Percentiles rank a stretch among this genome's conserved stretches.
Conservation (phyloP, 83 land plant genomes). For the Picea abies region DNA sequence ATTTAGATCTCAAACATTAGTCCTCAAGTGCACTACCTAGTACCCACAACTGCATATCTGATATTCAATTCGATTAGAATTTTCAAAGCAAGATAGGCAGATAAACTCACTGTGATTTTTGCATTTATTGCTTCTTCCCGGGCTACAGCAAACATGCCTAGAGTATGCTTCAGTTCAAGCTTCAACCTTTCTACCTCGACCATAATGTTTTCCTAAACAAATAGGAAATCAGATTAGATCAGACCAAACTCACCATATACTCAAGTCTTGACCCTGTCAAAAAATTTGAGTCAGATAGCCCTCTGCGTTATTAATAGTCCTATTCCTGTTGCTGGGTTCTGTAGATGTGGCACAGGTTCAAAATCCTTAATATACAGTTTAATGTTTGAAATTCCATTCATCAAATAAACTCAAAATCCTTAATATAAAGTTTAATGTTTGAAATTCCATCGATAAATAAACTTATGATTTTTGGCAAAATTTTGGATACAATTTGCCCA, state of each 20-base stretch:
- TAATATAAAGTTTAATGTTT: too few relatives aligned
- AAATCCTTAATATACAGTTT: too few relatives aligned
- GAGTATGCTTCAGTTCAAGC: conserved; percentile 31
- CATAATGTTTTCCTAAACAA: conserved; percentile 17
- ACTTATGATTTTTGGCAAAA: too few relatives aligned
- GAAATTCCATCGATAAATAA: too few relatives aligned
- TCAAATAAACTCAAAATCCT: too few relatives aligned
- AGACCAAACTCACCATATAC: neutral
- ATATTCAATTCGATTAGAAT: neutral
- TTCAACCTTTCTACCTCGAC: conserved; percentile 24
- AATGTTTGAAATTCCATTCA: too few relatives aligned
- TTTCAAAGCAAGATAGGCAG: neutral
- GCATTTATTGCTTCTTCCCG: conserved; percentile 29
- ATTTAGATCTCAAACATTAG: neutral
- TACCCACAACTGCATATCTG: neutral
- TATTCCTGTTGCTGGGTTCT: too few relatives aligned
- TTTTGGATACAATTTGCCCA: too few relatives aligned
- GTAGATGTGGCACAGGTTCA: too few relatives aligned
- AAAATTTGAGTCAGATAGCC: too few relatives aligned
- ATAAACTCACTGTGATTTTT: conserved; percentile 17
- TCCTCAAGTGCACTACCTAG: neutral
- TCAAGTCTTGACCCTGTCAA: neutral
- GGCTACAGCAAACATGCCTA: conserved; percentile 30
- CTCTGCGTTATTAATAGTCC: too few relatives aligned
- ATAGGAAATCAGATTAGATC: neutral